phyloP scores from a whole-genome alignment of 2,329 filamentous ascomycete genomes.

The Alternaria tenuissima region DNA sequence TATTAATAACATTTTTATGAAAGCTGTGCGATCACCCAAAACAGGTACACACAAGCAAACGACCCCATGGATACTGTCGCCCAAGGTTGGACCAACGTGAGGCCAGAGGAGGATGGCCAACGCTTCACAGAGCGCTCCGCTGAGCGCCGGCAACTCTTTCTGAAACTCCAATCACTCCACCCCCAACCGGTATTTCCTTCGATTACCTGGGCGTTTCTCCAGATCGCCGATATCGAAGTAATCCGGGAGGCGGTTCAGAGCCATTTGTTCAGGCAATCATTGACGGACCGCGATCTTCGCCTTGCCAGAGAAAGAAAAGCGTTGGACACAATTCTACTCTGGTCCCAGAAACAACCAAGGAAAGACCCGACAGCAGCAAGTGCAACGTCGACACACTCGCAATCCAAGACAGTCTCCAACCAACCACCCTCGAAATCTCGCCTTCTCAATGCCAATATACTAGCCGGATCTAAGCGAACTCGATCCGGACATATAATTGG shows the following conservation, averaged over 20 bases:
- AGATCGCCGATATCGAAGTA: conserved; percentile 10
- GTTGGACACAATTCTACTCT: conserved; percentile 5
- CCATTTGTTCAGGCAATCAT: background rate
- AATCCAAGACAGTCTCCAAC: conserved; percentile 5
- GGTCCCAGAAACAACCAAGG: background rate
- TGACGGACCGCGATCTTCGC: background rate
- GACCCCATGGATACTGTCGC: background rate
- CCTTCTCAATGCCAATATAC: background rate
- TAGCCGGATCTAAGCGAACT: conserved; percentile 4
- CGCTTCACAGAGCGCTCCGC: background rate
- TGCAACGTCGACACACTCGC: conserved; percentile 5
- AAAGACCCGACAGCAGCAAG: conserved; percentile 10
- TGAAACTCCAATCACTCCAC: background rate
- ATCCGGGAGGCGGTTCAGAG: conserved; percentile 3
- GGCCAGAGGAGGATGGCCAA: background rate
- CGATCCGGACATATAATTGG: conserved; percentile 16
- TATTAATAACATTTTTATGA: background rate
- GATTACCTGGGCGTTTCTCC: conserved; percentile 17
- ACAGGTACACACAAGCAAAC: background rate
- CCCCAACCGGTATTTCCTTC: background rate
- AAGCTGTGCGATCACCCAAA: background rate
- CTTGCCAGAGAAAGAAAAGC: background rate
- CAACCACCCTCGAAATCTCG: conserved; percentile 8
- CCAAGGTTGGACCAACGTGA: background rate
- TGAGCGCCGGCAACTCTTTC: too few relatives aligned